Percentiles rank a stretch among this genome's conserved stretches.
phyloP scores from a whole-genome alignment of 345 rosid species.

The Anacardium occidentale region DNA sequence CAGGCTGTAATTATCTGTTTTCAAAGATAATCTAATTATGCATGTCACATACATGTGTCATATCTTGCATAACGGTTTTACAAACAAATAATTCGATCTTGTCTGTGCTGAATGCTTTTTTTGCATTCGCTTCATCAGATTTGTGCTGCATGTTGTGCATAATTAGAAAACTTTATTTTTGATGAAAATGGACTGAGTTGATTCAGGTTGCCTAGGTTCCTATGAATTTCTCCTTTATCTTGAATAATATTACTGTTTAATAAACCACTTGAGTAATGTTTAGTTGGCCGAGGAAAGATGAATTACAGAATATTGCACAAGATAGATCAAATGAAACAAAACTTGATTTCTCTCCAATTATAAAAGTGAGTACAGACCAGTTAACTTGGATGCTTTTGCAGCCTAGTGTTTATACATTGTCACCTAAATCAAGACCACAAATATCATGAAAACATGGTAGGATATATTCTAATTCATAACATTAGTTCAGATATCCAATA shows the following conservation, averaged over 20 bases:
- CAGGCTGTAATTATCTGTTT: neutral
- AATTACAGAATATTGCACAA: neutral
- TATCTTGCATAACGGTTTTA: neutral
- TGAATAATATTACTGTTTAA: neutral
- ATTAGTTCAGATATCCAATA: neutral
- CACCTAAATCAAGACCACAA: neutral
- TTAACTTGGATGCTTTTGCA: too few relatives aligned
- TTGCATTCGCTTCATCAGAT: neutral
- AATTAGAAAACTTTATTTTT: neutral
- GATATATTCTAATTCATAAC: too few relatives aligned
- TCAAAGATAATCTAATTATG: neutral
- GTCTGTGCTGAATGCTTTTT: too few relatives aligned
- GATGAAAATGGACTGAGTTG: neutral
- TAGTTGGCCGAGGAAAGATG: neutral
- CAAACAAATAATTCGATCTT: neutral
- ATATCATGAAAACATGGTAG: neutral
- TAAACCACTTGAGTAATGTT: too few relatives aligned
- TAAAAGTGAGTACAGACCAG: neutral
- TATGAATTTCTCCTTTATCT: neutral
- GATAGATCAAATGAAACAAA: neutral
- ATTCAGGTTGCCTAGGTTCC: neutral
- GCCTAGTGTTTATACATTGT: neutral
- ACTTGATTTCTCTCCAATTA: neutral
- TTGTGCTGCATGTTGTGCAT: neutral
- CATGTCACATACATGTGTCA: too few relatives aligned